phyloP scores from a whole-genome alignment of 1,139 yeast genomes.

The Lodderomyces orthopsilosis region DNA sequence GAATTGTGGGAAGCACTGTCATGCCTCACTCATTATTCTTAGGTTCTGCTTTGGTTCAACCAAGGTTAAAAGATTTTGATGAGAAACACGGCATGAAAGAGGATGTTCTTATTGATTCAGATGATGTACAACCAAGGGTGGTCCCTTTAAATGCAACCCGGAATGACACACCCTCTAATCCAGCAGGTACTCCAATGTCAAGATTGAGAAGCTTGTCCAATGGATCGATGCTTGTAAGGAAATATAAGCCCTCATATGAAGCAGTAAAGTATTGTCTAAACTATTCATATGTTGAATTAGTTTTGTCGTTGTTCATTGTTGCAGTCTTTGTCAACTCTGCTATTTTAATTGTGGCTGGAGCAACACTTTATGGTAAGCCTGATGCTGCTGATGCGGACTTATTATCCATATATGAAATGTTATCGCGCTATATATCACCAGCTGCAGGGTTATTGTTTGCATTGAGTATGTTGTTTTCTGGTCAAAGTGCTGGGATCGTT shows the following conservation, averaged over 20 bases:
- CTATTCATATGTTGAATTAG: slow-evolving; percentile 64
- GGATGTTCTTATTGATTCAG: neutral
- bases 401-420: slow-evolving; percentile 66
- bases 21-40: slow-evolving; percentile 80
- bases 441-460: slow-evolving; percentile 74
- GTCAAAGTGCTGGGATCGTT: slow-evolving; percentile 79
- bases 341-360: slow-evolving; percentile 71
- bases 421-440: slow-evolving; percentile 58
- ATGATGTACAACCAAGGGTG: neutral
- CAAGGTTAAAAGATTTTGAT: slow-evolving; percentile 67
- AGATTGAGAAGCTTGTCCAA: slow-evolving; percentile 32
- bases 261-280: slow-evolving; percentile 66
- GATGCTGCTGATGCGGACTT: slow-evolving; percentile 71
- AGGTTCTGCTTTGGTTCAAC: slow-evolving; percentile 76
- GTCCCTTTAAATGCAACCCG: neutral
- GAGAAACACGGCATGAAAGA: slow-evolving; percentile 37
- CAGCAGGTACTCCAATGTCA: slow-evolving; percentile 5
- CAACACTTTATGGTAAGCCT: slow-evolving; percentile 59
- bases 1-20: slow-evolving; percentile 77
- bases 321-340: slow-evolving; percentile 77
- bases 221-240: slow-evolving; percentile 28
- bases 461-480: slow-evolving; percentile 69
- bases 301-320: slow-evolving; percentile 62
- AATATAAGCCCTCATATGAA: slow-evolving; percentile 61
- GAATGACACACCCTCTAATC: neutral